Conservation (phyloP, 2,329 filamentous ascomycete genomes). For the Herpotrichia juniperi region DNA sequence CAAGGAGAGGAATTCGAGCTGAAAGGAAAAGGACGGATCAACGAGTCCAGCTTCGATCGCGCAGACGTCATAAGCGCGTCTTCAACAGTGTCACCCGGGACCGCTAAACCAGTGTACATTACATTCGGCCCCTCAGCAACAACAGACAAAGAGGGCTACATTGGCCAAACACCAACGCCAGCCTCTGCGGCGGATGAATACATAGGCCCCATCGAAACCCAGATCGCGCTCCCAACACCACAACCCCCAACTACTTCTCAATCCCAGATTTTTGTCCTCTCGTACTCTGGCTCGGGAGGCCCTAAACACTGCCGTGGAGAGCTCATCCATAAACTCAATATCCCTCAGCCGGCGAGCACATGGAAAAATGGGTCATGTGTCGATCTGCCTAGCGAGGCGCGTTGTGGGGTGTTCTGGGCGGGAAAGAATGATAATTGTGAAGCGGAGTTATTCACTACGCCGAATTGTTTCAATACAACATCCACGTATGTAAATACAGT, state of each 20-base stretch:
- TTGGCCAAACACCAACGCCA: slow-evolving; percentile 25
- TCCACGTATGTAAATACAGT: slow-evolving; percentile 39
- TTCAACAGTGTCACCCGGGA: slow-evolving; percentile 18
- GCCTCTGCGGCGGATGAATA: slow-evolving; percentile 11
- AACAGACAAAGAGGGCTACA: slow-evolving; percentile 31
- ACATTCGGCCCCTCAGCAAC: slow-evolving; percentile 15
- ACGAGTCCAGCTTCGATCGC: slow-evolving; percentile 36
- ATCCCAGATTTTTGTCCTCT: slow-evolving; percentile 38
- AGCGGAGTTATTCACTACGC: slow-evolving; percentile 39
- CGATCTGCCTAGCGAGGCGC: slow-evolving; percentile 36
- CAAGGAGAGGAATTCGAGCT: not conserved
- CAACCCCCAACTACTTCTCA: slow-evolving; percentile 15
- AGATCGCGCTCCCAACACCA: slow-evolving; percentile 11
- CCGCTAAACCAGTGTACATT: slow-evolving; percentile 12
- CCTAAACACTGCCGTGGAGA: slow-evolving; percentile 44
- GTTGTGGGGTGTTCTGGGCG: slow-evolving; percentile 41
- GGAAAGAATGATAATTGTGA: slow-evolving; percentile 44
- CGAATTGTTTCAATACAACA: slow-evolving; percentile 34
- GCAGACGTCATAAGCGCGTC: slow-evolving; percentile 32
- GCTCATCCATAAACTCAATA: slow-evolving; percentile 29
- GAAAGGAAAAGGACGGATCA: slow-evolving; percentile 26
- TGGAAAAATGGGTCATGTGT: slow-evolving; percentile 41
- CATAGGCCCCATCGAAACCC: slow-evolving; percentile 6
- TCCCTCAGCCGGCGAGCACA: slow-evolving; percentile 28
- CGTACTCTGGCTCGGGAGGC: slow-evolving; percentile 39